Conservation (phyloP, 805 yeast species). For the Nakazawaea holstii region DNA sequence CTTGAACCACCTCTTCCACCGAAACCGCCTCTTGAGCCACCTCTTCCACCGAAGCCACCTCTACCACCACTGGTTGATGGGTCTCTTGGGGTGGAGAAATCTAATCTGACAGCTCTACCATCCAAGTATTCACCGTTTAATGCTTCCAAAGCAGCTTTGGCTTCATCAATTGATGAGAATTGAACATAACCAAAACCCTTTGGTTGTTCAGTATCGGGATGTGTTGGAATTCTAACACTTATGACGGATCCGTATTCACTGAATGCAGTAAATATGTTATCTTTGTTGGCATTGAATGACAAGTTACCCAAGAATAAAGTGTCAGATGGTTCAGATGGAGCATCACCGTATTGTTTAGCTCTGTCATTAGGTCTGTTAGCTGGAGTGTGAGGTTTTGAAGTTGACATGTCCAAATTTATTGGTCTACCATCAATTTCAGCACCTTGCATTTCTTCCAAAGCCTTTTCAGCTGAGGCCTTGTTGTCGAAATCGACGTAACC, state of each 20-base stretch:
- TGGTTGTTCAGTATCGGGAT: constrained; percentile 98
- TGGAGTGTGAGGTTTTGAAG: constrained; percentile 62
- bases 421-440: constrained; percentile 96
- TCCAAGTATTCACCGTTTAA: constrained; percentile 85
- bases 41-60: constrained; percentile 23
- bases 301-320: constrained; percentile 95
- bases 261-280: constrained; percentile 66
- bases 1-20: constrained; percentile 23
- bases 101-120: constrained; percentile 93
- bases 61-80: constrained; percentile 28
- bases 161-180: constrained; percentile 80
- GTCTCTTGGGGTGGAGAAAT: constrained; percentile 89
- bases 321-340: constrained; percentile 88
- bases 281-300: constrained; percentile 85
- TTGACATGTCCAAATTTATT: constrained; percentile 88
- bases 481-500: constrained; percentile 93
- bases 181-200: constrained; percentile 99
- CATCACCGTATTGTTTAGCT: constrained; percentile 87
- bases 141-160: constrained; percentile 80
- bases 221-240: constrained; percentile 93
- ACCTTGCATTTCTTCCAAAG: constrained; percentile 81
- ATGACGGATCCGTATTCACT: constrained; percentile 76
- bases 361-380: constrained; percentile 60
- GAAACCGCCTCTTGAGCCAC: constrained; percentile 37
- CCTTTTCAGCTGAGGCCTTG: constrained; percentile 77